Conservation (phyloP, 176 grass and related monocot genomes). For the Alloteropsis semialata region DNA sequence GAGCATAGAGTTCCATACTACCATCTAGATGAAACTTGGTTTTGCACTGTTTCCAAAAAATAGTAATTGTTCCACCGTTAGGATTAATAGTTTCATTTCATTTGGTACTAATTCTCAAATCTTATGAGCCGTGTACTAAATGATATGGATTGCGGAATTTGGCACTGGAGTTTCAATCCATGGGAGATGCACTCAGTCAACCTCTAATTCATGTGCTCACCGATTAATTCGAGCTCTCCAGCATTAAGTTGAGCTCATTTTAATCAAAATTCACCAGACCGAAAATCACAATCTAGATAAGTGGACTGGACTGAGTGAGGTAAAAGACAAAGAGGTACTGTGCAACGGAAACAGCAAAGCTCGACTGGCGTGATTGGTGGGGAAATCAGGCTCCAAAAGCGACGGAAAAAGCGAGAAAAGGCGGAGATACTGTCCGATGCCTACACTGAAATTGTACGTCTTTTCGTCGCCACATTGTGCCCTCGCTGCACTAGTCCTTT, state of each 20-base stretch:
- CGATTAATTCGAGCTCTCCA: neutral
- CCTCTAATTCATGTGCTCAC: neutral
- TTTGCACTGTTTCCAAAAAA: no score
- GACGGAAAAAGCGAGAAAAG: constrained; percentile 47
- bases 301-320: neutral
- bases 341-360: constrained; percentile 15
- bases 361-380: constrained; percentile 41
- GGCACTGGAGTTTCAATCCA: no score
- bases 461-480: constrained; percentile 20
- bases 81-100: no score
- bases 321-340: constrained; percentile 6
- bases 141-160: no score
- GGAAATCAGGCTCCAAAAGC: constrained; percentile 50
- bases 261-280: neutral
- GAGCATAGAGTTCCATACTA: no score
- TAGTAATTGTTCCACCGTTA: no score
- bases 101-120: no score
- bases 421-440: constrained; percentile 29
- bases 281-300: neutral
- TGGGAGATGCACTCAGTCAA: neutral
- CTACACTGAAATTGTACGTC: constrained; percentile 26
- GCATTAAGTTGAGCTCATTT: neutral
- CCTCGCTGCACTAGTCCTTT: neutral
- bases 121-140: no score
- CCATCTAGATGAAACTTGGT: no score